Evolutionary conservation across 2,329 filamentous ascomycete genomes (phyloP).

Genomic region (Xylaria sp.): DNA sequence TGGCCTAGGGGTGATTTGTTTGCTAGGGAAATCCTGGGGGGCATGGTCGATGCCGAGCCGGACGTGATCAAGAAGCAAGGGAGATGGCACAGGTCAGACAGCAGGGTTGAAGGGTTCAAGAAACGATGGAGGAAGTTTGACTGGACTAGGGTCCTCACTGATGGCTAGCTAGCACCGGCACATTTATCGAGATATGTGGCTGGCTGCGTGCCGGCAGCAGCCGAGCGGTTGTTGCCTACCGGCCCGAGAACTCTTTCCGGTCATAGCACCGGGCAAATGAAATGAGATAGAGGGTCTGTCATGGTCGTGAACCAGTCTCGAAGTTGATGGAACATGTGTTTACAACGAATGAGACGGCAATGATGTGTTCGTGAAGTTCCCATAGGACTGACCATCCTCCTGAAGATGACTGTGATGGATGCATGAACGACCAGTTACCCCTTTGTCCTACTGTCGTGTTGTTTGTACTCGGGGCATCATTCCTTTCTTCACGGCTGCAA

Average conservation of each 20-base stretch:
- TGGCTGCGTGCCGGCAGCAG: not conserved
- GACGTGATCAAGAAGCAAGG: slow-evolving; percentile 88
- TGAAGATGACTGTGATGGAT: not conserved
- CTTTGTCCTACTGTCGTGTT: too few species aligned
- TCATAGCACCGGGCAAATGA: not conserved
- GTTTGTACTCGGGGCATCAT: too few species aligned
- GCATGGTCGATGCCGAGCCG: slow-evolving; percentile 79
- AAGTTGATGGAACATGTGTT: not conserved
- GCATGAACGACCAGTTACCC: not conserved
- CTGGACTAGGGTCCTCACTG: slow-evolving; percentile 61
- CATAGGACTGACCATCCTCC: not conserved
- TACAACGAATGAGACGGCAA: not conserved
- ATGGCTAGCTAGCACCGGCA: slow-evolving; percentile 25
- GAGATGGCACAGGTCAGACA: slow-evolving; percentile 67
- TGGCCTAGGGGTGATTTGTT: slow-evolving; percentile 94
- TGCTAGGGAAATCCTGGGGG: slow-evolving; percentile 83
- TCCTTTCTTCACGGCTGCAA: not conserved
- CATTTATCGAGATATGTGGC: not conserved
- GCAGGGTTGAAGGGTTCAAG: slow-evolving; percentile 69
- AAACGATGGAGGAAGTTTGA: slow-evolving; percentile 90
- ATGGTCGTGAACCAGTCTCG: not conserved
- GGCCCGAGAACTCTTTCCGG: not conserved
- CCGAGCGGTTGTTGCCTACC: not conserved
- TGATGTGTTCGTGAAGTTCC: not conserved
- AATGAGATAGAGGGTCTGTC: not conserved